These are phyloP conservation scores for Dothideomycetes sp. DNA, from an alignment of 2,329 filamentous ascomycete genomes.

Conservation along the genomic window DNA sequence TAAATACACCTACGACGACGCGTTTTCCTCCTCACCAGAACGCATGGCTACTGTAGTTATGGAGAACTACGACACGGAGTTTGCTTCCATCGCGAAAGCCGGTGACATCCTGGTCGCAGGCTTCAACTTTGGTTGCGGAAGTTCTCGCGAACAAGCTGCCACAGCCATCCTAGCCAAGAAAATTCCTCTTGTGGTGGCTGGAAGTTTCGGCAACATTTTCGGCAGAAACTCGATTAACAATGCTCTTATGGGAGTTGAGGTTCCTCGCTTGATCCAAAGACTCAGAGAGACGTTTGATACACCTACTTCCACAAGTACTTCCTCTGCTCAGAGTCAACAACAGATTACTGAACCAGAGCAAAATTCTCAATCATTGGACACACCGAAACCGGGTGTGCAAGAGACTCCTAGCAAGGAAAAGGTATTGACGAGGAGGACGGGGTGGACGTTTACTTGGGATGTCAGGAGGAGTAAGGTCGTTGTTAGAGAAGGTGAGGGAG, in stretches of 20 bases:
- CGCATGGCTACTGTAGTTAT: constrained; percentile 87
- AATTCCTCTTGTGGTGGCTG: constrained; percentile 70
- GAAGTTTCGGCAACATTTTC: constrained; percentile 80
- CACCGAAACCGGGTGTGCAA: constrained; percentile 33
- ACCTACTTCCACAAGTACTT: constrained; percentile 2
- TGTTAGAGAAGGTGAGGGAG: constrained; percentile 60
- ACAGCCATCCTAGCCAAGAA: constrained; percentile 75
- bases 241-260: constrained; percentile 62
- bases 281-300: constrained; percentile 52
- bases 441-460: constrained; percentile 80
- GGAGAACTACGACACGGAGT: constrained; percentile 80
- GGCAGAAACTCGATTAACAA: constrained; percentile 72
- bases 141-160: constrained; percentile 75
- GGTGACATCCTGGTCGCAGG: constrained; percentile 78
- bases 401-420: constrained; percentile 38
- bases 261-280: constrained; percentile 56
- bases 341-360: constrained; percentile 43
- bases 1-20: constrained; percentile 87
- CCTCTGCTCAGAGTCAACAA: constrained; percentile 23
- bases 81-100: constrained; percentile 52
- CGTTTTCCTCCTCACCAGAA: constrained; percentile 60
- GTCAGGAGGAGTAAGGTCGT: constrained; percentile 60
- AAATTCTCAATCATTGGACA: constrained; percentile 44
- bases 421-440: constrained; percentile 60
- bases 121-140: constrained; percentile 83